Conservation (phyloP, 257 asterid genomes). For the Solanum pennellii region DNA sequence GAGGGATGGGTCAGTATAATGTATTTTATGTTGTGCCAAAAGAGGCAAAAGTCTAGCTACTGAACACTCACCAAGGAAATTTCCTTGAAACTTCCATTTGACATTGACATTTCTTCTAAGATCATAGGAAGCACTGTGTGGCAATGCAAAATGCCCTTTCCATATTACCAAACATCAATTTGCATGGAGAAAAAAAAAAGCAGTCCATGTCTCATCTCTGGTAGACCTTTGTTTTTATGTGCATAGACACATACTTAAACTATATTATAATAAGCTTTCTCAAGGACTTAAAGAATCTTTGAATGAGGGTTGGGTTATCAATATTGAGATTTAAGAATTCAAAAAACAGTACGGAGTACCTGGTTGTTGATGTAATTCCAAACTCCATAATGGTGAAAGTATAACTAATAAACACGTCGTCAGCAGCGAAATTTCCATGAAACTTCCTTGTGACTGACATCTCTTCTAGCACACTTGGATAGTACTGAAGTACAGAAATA, state of each 20-base stretch:
- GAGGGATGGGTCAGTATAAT: not conserved
- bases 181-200: not conserved
- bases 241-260: not conserved
- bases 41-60: not conserved
- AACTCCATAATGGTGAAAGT: not conserved
- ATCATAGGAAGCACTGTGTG: not conserved
- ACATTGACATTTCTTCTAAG: not conserved
- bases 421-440: slow-evolving; percentile 23
- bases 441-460: slow-evolving; percentile 13
- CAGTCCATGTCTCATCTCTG: not conserved
- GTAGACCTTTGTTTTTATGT: not conserved
- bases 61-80: slow-evolving; percentile 4
- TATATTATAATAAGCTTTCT: not conserved
- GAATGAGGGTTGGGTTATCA: not conserved
- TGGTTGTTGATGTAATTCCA: not conserved
- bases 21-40: not conserved
- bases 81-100: slow-evolving; percentile 28
- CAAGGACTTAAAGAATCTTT: not conserved
- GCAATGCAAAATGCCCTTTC: not conserved
- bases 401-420: not conserved
- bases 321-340: not conserved
- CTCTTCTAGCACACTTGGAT: not conserved
- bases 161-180: not conserved
- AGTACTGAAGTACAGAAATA: slow-evolving; percentile 6
- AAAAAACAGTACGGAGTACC: not conserved